Evolutionary conservation across 768 basidiomycete species (phyloP).

Genomic region (Pisolithus marmoratus): DNA sequence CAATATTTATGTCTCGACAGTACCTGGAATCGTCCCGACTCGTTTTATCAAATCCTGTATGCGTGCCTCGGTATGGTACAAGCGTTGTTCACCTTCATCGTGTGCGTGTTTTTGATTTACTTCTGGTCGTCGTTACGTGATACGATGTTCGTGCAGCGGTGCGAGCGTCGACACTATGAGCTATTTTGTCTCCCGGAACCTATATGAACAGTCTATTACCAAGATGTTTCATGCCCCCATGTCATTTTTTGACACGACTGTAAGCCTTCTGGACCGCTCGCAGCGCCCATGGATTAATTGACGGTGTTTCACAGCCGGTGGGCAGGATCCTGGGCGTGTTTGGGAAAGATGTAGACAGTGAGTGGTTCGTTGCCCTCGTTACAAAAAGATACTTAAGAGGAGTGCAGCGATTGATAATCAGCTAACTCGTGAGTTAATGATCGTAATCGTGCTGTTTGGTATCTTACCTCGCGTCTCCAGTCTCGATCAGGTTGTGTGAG

Average conservation of each 20-base stretch:
- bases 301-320: slow-evolving; percentile 36
- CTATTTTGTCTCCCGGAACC: slow-evolving; percentile 52
- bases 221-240: slow-evolving; percentile 68
- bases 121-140: background rate
- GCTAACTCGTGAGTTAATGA: slow-evolving; percentile 39
- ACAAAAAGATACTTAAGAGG: background rate
- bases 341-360: slow-evolving; percentile 63
- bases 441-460: background rate
- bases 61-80: slow-evolving; percentile 56
- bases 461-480: slow-evolving; percentile 22
- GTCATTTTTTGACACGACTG: slow-evolving; percentile 72
- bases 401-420: slow-evolving; percentile 45
- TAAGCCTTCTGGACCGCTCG: slow-evolving; percentile 13
- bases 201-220: slow-evolving; percentile 51
- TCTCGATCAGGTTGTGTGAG: slow-evolving; percentile 51
- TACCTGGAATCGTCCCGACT: slow-evolving; percentile 42
- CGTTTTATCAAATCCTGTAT: slow-evolving; percentile 63
- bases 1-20: slow-evolving; percentile 18
- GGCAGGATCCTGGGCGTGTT: slow-evolving; percentile 59
- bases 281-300: background rate
- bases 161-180: slow-evolving; percentile 51
- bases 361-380: slow-evolving; percentile 1
- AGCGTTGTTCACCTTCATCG: slow-evolving; percentile 49
- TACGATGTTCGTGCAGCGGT: slow-evolving; percentile 32
- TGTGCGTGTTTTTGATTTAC: slow-evolving; percentile 33